Conservation (phyloP, 2,329 filamentous ascomycete species). For the Coleophoma eucalyptorum region DNA sequence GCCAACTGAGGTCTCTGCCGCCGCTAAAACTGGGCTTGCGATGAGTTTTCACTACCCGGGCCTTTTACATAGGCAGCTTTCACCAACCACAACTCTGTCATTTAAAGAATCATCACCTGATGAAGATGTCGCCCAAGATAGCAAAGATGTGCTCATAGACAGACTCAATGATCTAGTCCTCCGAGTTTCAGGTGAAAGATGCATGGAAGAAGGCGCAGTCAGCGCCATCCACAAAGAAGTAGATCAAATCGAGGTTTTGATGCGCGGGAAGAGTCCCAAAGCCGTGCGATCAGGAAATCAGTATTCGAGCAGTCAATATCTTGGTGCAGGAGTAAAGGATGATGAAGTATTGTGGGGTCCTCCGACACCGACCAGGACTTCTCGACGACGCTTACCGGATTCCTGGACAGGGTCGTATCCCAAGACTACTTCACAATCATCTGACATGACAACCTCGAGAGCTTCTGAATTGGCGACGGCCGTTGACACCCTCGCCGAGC, state of each 20-base stretch:
- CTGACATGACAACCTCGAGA: constrained; percentile 20
- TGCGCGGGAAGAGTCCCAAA: constrained; percentile 9
- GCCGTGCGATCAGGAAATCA: neutral
- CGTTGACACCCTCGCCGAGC: constrained; percentile 43
- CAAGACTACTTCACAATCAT: neutral
- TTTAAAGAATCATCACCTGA: constrained; percentile 2
- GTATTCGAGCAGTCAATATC: neutral
- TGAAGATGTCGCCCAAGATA: constrained; percentile 21
- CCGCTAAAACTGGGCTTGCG: neutral
- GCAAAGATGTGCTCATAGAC: constrained; percentile 27
- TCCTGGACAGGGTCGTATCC: neutral
- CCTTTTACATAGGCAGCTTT: constrained; percentile 6
- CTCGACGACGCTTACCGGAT: constrained; percentile 13
- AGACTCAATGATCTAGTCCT: constrained; percentile 29
- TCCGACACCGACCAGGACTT: constrained; percentile 14
- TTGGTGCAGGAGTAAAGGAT: constrained; percentile 9
- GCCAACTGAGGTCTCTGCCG: too few relatives aligned
- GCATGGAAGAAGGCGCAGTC: constrained; percentile 23
- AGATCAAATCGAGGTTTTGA: constrained; percentile 30
- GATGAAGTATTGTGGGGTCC: constrained; percentile 19
- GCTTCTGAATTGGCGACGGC: constrained; percentile 32
- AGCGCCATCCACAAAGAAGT: constrained; percentile 30
- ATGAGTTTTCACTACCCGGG: neutral
- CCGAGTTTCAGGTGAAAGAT: constrained; percentile 22
- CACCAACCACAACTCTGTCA: neutral